Percentiles rank a stretch among this genome's conserved stretches.
These are phyloP conservation scores for Candida xyloterini DNA, from an alignment of 805 yeast genomes.

Conservation along the genomic window DNA sequence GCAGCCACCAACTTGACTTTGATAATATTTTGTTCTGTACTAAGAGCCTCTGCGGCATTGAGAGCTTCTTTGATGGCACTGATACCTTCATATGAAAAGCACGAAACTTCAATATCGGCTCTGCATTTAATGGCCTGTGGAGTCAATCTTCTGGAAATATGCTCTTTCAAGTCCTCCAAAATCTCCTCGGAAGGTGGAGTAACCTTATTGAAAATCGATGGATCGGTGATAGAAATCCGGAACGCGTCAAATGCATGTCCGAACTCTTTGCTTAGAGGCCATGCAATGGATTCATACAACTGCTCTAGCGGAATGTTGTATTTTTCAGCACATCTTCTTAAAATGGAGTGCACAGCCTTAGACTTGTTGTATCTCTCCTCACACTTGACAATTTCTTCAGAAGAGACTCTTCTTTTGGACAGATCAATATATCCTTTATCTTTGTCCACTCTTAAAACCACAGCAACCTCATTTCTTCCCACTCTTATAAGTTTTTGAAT, in stretches of 20 bases:
- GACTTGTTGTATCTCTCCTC: conserved; percentile 97
- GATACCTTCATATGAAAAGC: conserved; percentile 96
- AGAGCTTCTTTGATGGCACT: conserved; percentile 93
- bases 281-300: conserved; percentile 84
- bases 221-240: conserved; percentile 91
- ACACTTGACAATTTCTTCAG: conserved; percentile 95
- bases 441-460: conserved; percentile 95
- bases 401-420: conserved; percentile 95
- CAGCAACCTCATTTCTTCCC: conserved; percentile 97
- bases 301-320: conserved; percentile 83
- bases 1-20: conserved; percentile 97
- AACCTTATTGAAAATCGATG: conserved; percentile 79
- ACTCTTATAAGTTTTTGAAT: conserved; percentile 97
- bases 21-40: conserved; percentile 83
- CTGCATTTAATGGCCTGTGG: conserved; percentile 98
- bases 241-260: conserved; percentile 98
- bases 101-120: conserved; percentile 97
- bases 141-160: conserved; percentile 89
- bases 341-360: conserved; percentile 96
- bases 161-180: conserved; percentile 77
- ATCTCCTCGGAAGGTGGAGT: conserved; percentile 69
- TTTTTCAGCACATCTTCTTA: conserved; percentile 98
- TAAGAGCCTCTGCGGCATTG: conserved; percentile 76
- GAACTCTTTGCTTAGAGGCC: conserved; percentile 94
- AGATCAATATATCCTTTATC: conserved; percentile 98